Conservation (phyloP, 306 rosid genomes). For the Castanospermum australe region DNA sequence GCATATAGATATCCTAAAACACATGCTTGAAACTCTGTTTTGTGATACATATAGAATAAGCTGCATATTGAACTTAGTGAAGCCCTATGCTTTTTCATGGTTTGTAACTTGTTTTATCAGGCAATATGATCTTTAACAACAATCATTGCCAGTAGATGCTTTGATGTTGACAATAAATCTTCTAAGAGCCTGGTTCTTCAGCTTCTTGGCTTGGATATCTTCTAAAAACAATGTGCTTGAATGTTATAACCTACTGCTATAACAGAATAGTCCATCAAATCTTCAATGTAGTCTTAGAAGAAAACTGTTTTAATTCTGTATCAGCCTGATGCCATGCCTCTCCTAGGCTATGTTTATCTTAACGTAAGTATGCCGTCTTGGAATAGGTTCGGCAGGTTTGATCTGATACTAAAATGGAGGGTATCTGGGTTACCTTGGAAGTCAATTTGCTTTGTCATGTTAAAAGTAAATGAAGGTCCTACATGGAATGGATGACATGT, state of each 20-base stretch:
- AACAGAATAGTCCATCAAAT: neutral
- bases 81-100: slow-evolving; percentile 12
- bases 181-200: slow-evolving; percentile 17
- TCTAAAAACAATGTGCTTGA: neutral
- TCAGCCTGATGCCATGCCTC: neutral
- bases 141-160: neutral
- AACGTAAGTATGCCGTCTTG: slow-evolving; percentile 5
- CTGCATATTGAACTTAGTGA: neutral
- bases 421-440: neutral
- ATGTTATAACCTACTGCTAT: neutral
- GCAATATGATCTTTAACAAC: slow-evolving; percentile 15
- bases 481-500: slow-evolving; percentile 7
- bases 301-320: slow-evolving; percentile 6
- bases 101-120: neutral
- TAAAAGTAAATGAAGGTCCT: slow-evolving; percentile 6
- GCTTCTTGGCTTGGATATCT: slow-evolving; percentile 5
- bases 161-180: slow-evolving; percentile 7
- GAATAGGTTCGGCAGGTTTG: slow-evolving; percentile 18
- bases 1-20: slow-evolving; percentile 10
- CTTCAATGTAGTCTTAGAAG: slow-evolving; percentile 18
- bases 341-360: slow-evolving; percentile 12
- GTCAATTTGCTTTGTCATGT: neutral
- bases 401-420: neutral
- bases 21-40: neutral
- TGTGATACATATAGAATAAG: slow-evolving; percentile 1